A percentile compares a stretch with the other conserved stretches of the same genome.
phyloP scores from a whole-genome alignment of 768 basidiomycete genomes.

The Pluteus cervinus region DNA sequence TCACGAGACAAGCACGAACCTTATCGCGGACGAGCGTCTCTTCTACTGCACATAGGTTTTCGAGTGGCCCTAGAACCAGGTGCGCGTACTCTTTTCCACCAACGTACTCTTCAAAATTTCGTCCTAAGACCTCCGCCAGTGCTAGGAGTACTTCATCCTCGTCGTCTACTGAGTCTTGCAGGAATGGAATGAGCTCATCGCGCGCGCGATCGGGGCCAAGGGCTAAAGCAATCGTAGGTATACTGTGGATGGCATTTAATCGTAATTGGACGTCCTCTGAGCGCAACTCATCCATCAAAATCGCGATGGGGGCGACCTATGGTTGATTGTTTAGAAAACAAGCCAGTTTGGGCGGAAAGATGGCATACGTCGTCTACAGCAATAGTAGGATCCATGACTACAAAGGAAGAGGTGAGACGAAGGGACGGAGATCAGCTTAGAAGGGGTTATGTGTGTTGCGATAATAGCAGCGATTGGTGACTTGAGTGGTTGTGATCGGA shows the following conservation, averaged over 20 bases:
- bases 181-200: conserved; percentile 92
- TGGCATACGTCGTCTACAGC: conserved; percentile 61
- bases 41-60: conserved; percentile 94
- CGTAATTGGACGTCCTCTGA: conserved; percentile 97
- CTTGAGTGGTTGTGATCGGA: too few species aligned
- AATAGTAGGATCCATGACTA: conserved; percentile 62
- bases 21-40: conserved; percentile 98
- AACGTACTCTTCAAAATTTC: conserved; percentile 89
- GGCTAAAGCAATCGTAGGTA: conserved; percentile 96
- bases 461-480: too few species aligned
- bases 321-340: conserved; percentile 5
- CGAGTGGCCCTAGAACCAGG: conserved; percentile 83
- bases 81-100: conserved; percentile 88
- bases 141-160: conserved; percentile 98
- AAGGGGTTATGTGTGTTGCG: too few species aligned
- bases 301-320: conserved; percentile 92
- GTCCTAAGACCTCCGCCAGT: conserved; percentile 91
- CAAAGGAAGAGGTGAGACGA: conserved; percentile 4
- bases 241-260: conserved; percentile 93
- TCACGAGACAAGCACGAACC: conserved; percentile 37
- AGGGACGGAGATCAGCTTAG: too few species aligned
- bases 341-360: conserved; percentile 6
- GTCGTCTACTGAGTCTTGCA: conserved; percentile 98
- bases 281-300: conserved; percentile 96
- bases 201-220: conserved; percentile 92